Conservation (phyloP, 2,329 filamentous ascomycete species). For the Xylaria sp. region DNA sequence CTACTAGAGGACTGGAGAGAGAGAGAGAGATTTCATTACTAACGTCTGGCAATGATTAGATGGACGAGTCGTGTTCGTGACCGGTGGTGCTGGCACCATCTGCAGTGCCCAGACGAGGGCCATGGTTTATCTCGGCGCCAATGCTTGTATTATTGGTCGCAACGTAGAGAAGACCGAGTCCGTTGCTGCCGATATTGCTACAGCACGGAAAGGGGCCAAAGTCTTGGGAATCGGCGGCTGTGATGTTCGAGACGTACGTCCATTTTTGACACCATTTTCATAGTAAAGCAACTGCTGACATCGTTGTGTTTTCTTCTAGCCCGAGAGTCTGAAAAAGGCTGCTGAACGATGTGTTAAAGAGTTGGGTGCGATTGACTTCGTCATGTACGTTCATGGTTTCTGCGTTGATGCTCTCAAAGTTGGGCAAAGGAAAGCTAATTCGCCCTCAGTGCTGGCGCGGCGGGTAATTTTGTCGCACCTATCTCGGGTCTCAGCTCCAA, state of each 20-base stretch:
- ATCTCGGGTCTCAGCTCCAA: conserved; percentile 84
- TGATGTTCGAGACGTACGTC: conserved; percentile 75
- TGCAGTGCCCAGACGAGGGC: conserved; percentile 94
- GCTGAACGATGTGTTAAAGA: conserved; percentile 83
- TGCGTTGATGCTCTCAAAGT: not conserved
- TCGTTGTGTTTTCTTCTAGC: conserved; percentile 50
- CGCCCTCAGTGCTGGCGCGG: conserved; percentile 82
- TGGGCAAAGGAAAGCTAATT: conserved; percentile 15
- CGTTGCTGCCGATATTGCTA: conserved; percentile 83
- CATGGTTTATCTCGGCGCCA: conserved; percentile 87
- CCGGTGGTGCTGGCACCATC: conserved; percentile 91
- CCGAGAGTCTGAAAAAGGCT: conserved; percentile 74
- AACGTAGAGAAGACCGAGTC: conserved; percentile 87
- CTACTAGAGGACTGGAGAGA: not conserved
- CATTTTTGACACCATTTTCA: conserved; percentile 14
- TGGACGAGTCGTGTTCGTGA: conserved; percentile 92
- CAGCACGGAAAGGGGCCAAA: conserved; percentile 78
- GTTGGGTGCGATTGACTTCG: conserved; percentile 88
- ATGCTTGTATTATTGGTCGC: conserved; percentile 93
- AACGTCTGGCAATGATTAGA: conserved; percentile 58
- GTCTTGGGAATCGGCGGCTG: conserved; percentile 87
- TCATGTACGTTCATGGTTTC: conserved; percentile 79
- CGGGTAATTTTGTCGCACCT: conserved; percentile 93
- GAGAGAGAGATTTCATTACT: conserved; percentile 8
- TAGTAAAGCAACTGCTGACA: conserved; percentile 23